Conservation (phyloP, 768 basidiomycete genomes). For the Tricholoma sp. region DNA sequence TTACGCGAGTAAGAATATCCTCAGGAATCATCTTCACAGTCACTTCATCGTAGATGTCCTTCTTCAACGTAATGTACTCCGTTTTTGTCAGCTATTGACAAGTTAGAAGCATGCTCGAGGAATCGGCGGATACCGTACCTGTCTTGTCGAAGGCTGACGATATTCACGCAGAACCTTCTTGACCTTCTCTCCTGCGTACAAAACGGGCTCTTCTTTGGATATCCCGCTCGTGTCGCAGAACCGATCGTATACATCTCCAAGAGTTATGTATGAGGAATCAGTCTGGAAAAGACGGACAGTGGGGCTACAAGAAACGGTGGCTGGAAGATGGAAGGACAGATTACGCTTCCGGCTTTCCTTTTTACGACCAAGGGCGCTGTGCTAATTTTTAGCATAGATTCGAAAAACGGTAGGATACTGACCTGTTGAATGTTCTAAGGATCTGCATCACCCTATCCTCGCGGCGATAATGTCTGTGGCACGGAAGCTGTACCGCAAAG, state of each 20-base stretch:
- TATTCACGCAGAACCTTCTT: slow-evolving; percentile 63
- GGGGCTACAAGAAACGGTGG: slow-evolving; percentile 79
- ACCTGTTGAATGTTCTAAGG: slow-evolving; percentile 95
- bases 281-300: slow-evolving; percentile 83
- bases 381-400: neutral
- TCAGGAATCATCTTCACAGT: slow-evolving; percentile 86
- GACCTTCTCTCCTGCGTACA: slow-evolving; percentile 82
- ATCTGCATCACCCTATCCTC: slow-evolving; percentile 92
- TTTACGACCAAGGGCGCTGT: slow-evolving; percentile 75
- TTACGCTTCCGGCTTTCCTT: slow-evolving; percentile 93
- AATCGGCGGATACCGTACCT: slow-evolving; percentile 25
- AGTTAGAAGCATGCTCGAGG: slow-evolving; percentile 4
- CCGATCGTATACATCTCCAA: slow-evolving; percentile 93
- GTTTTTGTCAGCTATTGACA: slow-evolving; percentile 47
- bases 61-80: slow-evolving; percentile 68
- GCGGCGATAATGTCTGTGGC: slow-evolving; percentile 77
- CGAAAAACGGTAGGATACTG: slow-evolving; percentile 13
- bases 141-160: slow-evolving; percentile 40
- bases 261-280: slow-evolving; percentile 84
- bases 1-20: slow-evolving; percentile 76
- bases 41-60: slow-evolving; percentile 88
- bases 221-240: slow-evolving; percentile 75
- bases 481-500: slow-evolving; percentile 89
- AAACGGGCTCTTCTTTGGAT: slow-evolving; percentile 81
- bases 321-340: slow-evolving; percentile 86